Evolutionary conservation across 108 stramenopile species (phyloP).

Genomic region (Craspedostauros australis): DNA sequence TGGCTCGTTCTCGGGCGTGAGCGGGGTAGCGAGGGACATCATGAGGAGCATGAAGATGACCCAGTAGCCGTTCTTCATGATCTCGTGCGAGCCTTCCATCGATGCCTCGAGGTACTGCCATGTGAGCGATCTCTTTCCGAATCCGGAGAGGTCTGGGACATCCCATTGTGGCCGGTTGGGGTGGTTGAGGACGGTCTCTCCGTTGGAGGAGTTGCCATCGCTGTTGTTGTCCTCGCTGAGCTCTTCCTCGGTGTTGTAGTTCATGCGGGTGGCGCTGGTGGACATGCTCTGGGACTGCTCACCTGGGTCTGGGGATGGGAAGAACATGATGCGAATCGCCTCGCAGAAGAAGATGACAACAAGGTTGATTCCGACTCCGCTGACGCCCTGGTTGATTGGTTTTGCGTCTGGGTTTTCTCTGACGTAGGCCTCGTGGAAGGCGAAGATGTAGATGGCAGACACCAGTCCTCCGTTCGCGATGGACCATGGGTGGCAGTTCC

Average conservation of each 20-base stretch:
- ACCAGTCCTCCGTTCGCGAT: neutral
- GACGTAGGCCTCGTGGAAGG: neutral
- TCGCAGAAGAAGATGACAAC: neutral
- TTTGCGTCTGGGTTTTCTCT: neutral
- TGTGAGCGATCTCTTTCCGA: conserved; percentile 10
- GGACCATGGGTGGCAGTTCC: conserved; percentile 5
- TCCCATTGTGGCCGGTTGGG: conserved; percentile 16
- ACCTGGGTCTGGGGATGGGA: neutral
- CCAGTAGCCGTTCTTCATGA: neutral
- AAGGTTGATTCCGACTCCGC: conserved; percentile 3
- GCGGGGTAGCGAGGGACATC: neutral
- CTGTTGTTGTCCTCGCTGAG: too few relatives aligned
- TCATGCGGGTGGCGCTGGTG: neutral
- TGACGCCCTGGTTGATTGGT: conserved; percentile 10
- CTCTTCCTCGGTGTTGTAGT: neutral
- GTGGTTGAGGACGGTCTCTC: neutral
- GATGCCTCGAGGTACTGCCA: conserved; percentile 3
- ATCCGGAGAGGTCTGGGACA: conserved; percentile 4
- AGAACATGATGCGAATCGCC: neutral
- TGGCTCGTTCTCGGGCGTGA: neutral
- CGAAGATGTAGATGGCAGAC: neutral
- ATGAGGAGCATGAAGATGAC: neutral
- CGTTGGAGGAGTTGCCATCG: too few relatives aligned
- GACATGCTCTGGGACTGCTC: neutral
- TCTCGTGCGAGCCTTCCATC: conserved; percentile 16